Evolutionary conservation across 2,329 filamentous ascomycete species (phyloP), one percentile per base, ranked within the genome.

Genomic region (Tolypocladium ophioglossoides): DNA sequence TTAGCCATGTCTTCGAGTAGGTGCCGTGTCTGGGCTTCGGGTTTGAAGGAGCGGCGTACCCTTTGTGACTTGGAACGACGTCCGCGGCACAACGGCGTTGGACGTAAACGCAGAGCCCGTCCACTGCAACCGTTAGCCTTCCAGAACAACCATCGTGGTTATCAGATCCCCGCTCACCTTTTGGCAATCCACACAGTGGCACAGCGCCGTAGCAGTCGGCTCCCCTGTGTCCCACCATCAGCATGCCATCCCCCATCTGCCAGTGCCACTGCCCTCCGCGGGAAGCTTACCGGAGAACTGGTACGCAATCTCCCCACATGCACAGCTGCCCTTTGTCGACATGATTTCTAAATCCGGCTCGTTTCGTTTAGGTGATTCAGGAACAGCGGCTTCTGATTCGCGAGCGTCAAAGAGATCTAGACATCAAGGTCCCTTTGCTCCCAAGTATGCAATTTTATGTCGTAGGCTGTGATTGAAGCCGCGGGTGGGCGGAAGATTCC

Each of bases 71-170:
- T 70, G 70, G 65, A 82, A 78, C 30, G 64, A 64, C 10, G 63
- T 62, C 18, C 74, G 71, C 4, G 76, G 70, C 3, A 82, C 72
- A 3, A 80, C 69, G 11, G 72, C 71, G 62, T 82, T 82, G 61
- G 77, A 75, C 35, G 78, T 80, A 62, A 74, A 82, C 16, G 78
- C 72, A n/a, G 74, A 69, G 40, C 78, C 78, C 10, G 76, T 74
- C 74, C 75, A 77, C 68, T 75, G 37, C 8, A 2, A 6, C 24
- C 12, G n/a, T 51, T 27, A 48, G 40, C n/a, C 22, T n/a, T n/a
- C n/a, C n/a, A 30, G 27, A 30, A 30, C 30, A 9, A 30, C 2
- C 30, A 30, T 30, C 27, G 6, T 27, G 27, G 27, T 6, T 11
- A 18, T 3, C 22, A 3, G 30, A 16, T 5, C 16, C 8, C n/a